Base-by-base conservation (phyloP, 1,139 yeast species). In the Kurtzmaniella quercitrusa region DNA sequence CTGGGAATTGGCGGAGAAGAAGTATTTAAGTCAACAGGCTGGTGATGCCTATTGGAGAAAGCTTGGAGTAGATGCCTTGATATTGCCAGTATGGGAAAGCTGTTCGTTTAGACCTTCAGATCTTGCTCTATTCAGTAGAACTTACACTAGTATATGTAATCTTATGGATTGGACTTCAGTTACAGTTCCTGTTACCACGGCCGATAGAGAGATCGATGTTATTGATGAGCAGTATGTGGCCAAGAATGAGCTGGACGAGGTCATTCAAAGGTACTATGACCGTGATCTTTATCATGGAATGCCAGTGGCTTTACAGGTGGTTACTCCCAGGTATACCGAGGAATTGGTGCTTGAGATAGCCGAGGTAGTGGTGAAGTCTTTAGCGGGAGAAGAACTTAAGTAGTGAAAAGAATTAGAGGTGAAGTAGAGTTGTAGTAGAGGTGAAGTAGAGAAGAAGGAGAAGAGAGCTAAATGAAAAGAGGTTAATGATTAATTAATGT, bases 271-370 rank as follows among this genome's bases (percentile, higher is more conserved):
- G 11, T 55, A 63, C 46, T 82, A 81, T 58, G 71, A 79, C 49
- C 77, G 84, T 1, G 70, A 63, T 38, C 63, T 72, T 46, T 71
- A 70, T 61, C 70, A 78, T 45, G 79, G 80, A 0, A 73, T 79
- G 55, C 85, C 86, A 2, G 82, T 81, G 4, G 77, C 81, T 25
- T 62, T 81, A 16, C 87, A 82, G 61, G 66, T 82, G 2, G 75
- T 80, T 7, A 76, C 81, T 3, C 68, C 64, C 44, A 65, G 79
- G 37, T 68, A 70, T 41, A 74, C 76, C 48, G 88, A 82, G 49
- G 88, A 82, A 56, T 75, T 71, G 52, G 76, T 70, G 16, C 33
- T 50, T 19, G 31, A 43, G 12, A 33, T 50, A 19, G 51, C 53
- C 6, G 14, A 27, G 14, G 31, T 27, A 10, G 5, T 27, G 31